Conservation (phyloP, 2,329 filamentous ascomycete genomes). For the Talaromyces sp. region DNA sequence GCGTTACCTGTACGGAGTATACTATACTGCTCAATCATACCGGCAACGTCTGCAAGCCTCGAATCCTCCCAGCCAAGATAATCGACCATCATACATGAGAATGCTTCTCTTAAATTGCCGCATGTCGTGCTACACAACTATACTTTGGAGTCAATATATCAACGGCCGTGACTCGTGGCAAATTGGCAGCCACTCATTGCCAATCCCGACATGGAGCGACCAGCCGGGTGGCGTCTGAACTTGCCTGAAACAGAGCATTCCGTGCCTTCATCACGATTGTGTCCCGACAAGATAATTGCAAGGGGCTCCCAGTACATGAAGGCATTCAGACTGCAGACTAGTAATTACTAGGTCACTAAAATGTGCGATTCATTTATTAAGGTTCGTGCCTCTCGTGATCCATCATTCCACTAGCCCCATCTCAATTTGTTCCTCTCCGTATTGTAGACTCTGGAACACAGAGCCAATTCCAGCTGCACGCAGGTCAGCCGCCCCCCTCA, state of each 20-base stretch:
- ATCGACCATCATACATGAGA: not conserved
- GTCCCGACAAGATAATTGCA: not conserved
- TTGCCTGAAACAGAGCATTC: slow-evolving; percentile 5
- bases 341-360: not conserved
- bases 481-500: not conserved
- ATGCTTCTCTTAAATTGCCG: not conserved
- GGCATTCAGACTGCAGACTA: not conserved
- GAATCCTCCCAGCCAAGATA: not conserved
- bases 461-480: not conserved
- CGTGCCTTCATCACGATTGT: not conserved
- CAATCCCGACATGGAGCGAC: not conserved
- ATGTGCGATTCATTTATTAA: not conserved
- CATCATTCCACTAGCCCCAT: not conserved
- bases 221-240: not conserved
- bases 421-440: not conserved
- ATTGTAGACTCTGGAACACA: not conserved
- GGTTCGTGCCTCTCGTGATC: not conserved
- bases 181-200: not conserved
- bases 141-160: not conserved
- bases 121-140: not conserved
- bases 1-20: not conserved
- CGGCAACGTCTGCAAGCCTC: not conserved
- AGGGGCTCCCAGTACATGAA: not conserved
- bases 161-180: not conserved
- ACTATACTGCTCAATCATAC: not conserved